Conservation (phyloP, 129 eudicot species). For the sunflower (Helianthus annuus) region DNA sequence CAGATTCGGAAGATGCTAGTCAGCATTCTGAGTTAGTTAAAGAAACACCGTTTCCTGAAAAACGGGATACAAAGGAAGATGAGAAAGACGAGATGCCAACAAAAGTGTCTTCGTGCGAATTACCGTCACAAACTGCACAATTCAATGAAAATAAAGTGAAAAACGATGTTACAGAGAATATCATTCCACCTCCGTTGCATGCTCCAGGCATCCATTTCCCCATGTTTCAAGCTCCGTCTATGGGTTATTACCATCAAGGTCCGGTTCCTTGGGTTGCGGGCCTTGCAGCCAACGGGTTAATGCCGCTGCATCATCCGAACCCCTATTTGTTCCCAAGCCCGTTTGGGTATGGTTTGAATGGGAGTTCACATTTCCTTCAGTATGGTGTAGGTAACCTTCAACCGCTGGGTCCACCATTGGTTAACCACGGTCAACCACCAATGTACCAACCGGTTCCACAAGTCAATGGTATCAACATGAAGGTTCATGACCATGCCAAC, state of each 20-base stretch:
- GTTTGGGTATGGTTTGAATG: slow-evolving; percentile 56
- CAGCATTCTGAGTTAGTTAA: slow-evolving; percentile 57
- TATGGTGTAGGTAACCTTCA: slow-evolving; percentile 62
- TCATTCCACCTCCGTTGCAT: slow-evolving; percentile 51
- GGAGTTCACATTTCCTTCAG: slow-evolving; percentile 62
- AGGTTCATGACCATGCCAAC: slow-evolving; percentile 40
- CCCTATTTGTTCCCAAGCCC: slow-evolving; percentile 67
- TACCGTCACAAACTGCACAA: slow-evolving; percentile 31
- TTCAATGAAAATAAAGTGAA: slow-evolving; percentile 31
- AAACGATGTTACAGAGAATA: slow-evolving; percentile 32
- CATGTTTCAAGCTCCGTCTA: slow-evolving; percentile 57
- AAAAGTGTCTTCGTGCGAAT: slow-evolving; percentile 8
- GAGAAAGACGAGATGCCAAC: slow-evolving; percentile 36
- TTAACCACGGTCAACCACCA: slow-evolving; percentile 52
- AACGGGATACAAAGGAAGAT: slow-evolving; percentile 23
- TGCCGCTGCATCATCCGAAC: slow-evolving; percentile 68
- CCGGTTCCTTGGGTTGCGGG: slow-evolving; percentile 70
- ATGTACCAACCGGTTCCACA: slow-evolving; percentile 58
- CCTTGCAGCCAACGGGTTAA: slow-evolving; percentile 60
- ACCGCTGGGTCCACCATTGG: slow-evolving; percentile 58
- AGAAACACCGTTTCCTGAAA: slow-evolving; percentile 39
- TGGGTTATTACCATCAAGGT: slow-evolving; percentile 62
- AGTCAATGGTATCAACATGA: slow-evolving; percentile 42
- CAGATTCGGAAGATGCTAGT: slow-evolving; percentile 79
- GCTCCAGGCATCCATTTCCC: slow-evolving; percentile 65